Percentiles rank a stretch among this genome's conserved stretches.
phyloP scores from a whole-genome alignment of 2,329 filamentous ascomycete species.

The Chaetomium sp. region DNA sequence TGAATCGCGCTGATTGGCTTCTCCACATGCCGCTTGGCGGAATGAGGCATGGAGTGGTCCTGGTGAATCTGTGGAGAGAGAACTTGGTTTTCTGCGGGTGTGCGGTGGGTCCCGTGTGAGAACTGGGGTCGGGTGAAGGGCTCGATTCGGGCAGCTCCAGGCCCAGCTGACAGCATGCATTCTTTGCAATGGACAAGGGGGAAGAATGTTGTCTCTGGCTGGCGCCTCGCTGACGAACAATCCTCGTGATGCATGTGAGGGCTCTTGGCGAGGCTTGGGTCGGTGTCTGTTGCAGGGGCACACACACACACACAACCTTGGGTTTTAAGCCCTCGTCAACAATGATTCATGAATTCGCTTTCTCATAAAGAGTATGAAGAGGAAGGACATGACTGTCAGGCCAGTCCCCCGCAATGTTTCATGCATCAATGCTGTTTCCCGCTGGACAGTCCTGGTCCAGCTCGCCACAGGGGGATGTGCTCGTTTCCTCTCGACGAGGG shows the following conservation, averaged over 20 bases:
- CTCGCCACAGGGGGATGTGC: background rate
- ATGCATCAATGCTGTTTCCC: slow-evolving; percentile 6
- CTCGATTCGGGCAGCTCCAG: slow-evolving; percentile 28
- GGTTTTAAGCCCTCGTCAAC: background rate
- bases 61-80: background rate
- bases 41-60: slow-evolving; percentile 12
- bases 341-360: background rate
- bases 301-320: background rate
- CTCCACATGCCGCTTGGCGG: slow-evolving; percentile 26
- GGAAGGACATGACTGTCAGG: background rate
- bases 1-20: slow-evolving; percentile 23
- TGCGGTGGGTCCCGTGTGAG: slow-evolving; percentile 15
- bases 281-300: background rate
- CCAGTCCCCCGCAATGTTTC: slow-evolving; percentile 6
- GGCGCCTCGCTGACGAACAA: slow-evolving; percentile 2
- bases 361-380: background rate
- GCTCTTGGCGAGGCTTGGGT: slow-evolving; percentile 12
- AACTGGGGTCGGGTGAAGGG: slow-evolving; percentile 33
- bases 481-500: slow-evolving; percentile 1
- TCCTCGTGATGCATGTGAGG: slow-evolving; percentile 26
- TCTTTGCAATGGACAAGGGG: slow-evolving; percentile 2
- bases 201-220: slow-evolving; percentile 1
- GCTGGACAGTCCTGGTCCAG: background rate
- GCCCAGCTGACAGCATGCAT: slow-evolving; percentile 24
- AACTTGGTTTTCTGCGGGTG: slow-evolving; percentile 4